Conservation (phyloP, 2,329 filamentous ascomycete genomes). For the Ophiostoma fasciatum region DNA sequence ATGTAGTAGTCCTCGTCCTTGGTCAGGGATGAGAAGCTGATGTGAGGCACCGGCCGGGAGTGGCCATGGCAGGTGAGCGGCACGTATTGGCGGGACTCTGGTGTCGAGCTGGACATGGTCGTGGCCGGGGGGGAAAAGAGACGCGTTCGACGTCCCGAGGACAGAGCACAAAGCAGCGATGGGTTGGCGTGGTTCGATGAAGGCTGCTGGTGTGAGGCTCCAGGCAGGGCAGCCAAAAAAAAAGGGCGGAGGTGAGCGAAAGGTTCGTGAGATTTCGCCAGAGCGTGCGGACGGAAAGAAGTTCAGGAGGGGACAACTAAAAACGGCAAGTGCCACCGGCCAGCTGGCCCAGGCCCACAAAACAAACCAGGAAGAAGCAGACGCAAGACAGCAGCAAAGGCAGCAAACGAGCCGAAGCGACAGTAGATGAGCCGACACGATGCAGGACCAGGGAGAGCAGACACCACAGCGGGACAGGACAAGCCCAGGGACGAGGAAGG, state of each 20-base stretch:
- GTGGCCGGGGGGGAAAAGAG: background rate
- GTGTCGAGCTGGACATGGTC: conserved; percentile 17
- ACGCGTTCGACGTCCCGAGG: no score
- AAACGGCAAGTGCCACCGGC: background rate
- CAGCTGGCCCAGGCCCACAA: background rate
- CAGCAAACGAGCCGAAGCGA: background rate
- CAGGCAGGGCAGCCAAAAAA: no score
- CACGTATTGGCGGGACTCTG: conserved; percentile 45
- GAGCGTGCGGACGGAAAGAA: no score
- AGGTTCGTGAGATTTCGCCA: no score
- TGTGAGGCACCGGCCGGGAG: conserved; percentile 79
- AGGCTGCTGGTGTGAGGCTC: no score
- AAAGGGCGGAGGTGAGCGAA: background rate
- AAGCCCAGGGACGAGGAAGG: no score
- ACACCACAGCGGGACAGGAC: no score
- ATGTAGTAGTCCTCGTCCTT: conserved; percentile 80
- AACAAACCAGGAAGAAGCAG: background rate
- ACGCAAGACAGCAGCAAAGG: background rate
- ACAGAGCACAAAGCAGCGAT: no score
- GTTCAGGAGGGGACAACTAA: background rate
- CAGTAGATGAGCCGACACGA: no score
- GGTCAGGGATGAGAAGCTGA: conserved; percentile 74
- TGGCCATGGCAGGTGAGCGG: conserved; percentile 91
- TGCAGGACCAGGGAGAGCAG: no score
- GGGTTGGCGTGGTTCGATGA: no score